Evolutionary conservation across 768 basidiomycete genomes (phyloP).

Genomic region (Termitomyces heimii): DNA sequence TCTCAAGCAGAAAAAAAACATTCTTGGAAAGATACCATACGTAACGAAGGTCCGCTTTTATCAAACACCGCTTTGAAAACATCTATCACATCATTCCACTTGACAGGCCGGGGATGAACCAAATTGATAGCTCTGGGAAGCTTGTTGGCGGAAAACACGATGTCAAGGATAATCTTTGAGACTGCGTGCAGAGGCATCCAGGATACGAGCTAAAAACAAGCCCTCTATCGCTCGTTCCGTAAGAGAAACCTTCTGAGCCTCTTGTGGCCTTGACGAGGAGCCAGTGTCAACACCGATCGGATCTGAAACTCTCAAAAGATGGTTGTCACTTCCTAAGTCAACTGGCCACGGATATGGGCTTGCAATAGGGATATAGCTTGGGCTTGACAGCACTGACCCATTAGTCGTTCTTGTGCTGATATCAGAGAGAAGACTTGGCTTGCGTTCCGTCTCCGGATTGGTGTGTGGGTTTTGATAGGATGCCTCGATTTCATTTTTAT

Average conservation of each 20-base stretch:
- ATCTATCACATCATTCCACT: no score
- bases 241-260: neutral
- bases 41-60: no score
- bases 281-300: neutral
- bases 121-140: no score
- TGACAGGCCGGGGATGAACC: no score
- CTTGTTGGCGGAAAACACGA: no score
- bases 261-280: neutral
- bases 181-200: no score
- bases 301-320: neutral
- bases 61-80: no score
- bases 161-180: no score
- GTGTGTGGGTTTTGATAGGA: constrained; percentile 4
- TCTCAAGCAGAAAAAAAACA: no score
- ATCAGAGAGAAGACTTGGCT: neutral
- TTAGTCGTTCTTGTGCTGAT: constrained; percentile 11
- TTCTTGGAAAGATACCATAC: no score
- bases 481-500: neutral
- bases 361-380: neutral
- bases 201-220: no score
- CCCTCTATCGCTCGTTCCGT: neutral
- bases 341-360: neutral
- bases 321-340: neutral
- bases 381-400: constrained; percentile 4
- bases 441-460: neutral